These are phyloP conservation scores for Leishmania arabica DNA, from an alignment of 208 protist genomes.

Conservation along the genomic window DNA sequence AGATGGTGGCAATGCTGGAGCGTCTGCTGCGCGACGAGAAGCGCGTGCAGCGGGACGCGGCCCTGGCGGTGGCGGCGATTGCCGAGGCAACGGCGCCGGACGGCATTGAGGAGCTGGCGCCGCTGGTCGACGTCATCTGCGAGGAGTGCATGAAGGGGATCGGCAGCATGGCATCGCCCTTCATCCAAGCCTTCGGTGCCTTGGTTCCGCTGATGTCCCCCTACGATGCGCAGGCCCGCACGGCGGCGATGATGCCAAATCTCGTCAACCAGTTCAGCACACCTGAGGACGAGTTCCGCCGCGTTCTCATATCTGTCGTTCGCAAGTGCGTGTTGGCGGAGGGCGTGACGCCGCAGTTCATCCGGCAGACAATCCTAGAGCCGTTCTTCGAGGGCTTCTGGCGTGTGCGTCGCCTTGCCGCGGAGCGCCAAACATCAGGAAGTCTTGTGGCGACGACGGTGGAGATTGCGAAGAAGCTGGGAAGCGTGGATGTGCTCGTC, in stretches of 20 bases:
- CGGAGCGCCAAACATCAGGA: constrained; percentile 93
- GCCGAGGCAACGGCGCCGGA: constrained; percentile 98
- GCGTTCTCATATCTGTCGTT: constrained; percentile 98
- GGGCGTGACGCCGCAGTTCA: constrained; percentile 95
- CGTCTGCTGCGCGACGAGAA: constrained; percentile 95
- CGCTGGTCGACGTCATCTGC: constrained; percentile 96
- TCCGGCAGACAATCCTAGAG: constrained; percentile 91
- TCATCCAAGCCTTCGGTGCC: constrained; percentile 98
- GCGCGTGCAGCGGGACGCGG: constrained; percentile 96
- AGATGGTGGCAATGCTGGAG: constrained; percentile 96
- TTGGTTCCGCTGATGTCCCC: constrained; percentile 99
- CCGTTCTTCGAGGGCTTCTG: constrained; percentile 96
- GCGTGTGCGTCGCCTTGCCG: constrained; percentile 95
- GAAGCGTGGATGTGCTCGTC: constrained; percentile 92
- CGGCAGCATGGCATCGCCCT: constrained; percentile 96
- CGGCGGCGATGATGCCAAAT: constrained; percentile 95
- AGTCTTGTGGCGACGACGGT: constrained; percentile 97
- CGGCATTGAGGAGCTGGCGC: constrained; percentile 98
- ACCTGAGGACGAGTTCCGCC: constrained; percentile 99
- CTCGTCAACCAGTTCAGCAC: constrained; percentile 94
- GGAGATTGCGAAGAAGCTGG: constrained; percentile 96
- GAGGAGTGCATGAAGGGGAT: constrained; percentile 93
- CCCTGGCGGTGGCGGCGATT: constrained; percentile 95
- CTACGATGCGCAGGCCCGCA: constrained; percentile 96
- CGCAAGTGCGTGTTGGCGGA: constrained; percentile 98